A percentile compares a stretch with the other conserved stretches of the same genome.
phyloP scores from a whole-genome alignment of 352 stramenopile species.

The Phytopythium sindhum region DNA sequence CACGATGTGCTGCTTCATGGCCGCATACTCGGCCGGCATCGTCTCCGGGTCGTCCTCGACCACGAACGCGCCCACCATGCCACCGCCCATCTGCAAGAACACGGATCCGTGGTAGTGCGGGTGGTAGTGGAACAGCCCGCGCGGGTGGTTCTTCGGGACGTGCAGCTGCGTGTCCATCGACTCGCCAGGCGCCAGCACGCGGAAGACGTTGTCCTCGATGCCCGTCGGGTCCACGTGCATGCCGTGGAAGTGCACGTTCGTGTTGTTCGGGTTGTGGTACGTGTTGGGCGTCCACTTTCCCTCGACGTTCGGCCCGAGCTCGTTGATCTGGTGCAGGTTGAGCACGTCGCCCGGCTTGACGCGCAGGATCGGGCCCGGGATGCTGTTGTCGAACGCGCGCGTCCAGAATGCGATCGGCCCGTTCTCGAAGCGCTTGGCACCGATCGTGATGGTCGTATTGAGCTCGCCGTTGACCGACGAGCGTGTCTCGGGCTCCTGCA shows the following conservation, averaged over 20 bases:
- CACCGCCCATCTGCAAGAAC: conserved; percentile 70
- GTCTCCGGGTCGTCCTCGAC: conserved; percentile 55
- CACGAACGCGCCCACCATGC: conserved; percentile 62
- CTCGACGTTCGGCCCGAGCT: conserved; percentile 33
- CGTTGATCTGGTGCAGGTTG: conserved; percentile 56
- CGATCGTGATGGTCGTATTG: conserved; percentile 52
- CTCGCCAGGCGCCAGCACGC: conserved; percentile 47
- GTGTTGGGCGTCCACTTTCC: conserved; percentile 52
- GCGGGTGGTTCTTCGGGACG: conserved; percentile 57
- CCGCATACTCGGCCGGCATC: conserved; percentile 37
- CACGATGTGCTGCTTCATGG: conserved; percentile 44
- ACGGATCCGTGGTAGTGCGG: conserved; percentile 78
- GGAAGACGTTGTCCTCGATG: conserved; percentile 77
- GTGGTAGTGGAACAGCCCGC: conserved; percentile 82
- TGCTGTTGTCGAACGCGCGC: conserved; percentile 51
- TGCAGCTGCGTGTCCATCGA: conserved; percentile 44
- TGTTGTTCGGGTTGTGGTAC: conserved; percentile 70
- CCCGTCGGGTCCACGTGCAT: conserved; percentile 82
- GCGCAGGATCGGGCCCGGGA: conserved; percentile 58
- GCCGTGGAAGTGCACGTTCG: conserved; percentile 79
- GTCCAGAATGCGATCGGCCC: conserved; percentile 72
- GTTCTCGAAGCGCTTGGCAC: conserved; percentile 34
- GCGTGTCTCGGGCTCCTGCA: conserved; percentile 35
- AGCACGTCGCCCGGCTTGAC: conserved; percentile 63
- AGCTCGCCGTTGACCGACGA: conserved; percentile 49